Conservation (phyloP, 805 yeast species). For the Saturnispora saitoi region DNA sequence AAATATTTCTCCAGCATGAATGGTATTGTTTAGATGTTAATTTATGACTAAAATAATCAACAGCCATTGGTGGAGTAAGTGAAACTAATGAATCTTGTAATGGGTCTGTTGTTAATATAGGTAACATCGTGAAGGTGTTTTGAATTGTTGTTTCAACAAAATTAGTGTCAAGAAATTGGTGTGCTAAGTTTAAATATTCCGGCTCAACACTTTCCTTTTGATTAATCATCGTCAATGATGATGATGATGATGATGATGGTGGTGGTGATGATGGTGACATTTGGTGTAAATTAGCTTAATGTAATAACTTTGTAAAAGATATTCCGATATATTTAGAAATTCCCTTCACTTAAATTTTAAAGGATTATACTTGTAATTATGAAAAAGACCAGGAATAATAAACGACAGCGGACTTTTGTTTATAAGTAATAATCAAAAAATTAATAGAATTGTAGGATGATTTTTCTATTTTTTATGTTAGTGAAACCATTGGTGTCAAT, state of each 20-base stretch:
- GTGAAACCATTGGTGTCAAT: too few species aligned
- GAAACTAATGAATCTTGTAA: constrained; percentile 7
- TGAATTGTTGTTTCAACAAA: constrained; percentile 17
- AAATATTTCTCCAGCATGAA: constrained; percentile 35
- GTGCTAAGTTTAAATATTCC: constrained; percentile 17
- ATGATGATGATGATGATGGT: neutral
- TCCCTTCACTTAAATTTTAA: too few species aligned
- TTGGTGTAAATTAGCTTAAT: too few species aligned
- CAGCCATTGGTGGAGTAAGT: constrained; percentile 22
- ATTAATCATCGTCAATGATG: neutral
- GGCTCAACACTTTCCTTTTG: constrained; percentile 2
- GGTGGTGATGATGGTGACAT: too few species aligned
- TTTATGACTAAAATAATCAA: constrained; percentile 34
- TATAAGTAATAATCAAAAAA: too few species aligned
- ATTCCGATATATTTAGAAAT: too few species aligned
- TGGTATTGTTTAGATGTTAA: constrained; percentile 30
- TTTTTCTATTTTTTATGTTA: too few species aligned
- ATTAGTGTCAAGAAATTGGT: constrained; percentile 27
- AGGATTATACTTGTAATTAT: too few species aligned
- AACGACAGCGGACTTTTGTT: too few species aligned
- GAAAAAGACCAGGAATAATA: too few species aligned
- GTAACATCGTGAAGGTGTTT: constrained; percentile 21
- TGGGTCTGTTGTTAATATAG: constrained; percentile 18
- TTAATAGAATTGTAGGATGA: too few species aligned
- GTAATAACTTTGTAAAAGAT: too few species aligned